These are phyloP conservation scores for Aspergillus calidoustus DNA, from an alignment of 2,329 filamentous ascomycete species.

Conservation along the genomic window DNA sequence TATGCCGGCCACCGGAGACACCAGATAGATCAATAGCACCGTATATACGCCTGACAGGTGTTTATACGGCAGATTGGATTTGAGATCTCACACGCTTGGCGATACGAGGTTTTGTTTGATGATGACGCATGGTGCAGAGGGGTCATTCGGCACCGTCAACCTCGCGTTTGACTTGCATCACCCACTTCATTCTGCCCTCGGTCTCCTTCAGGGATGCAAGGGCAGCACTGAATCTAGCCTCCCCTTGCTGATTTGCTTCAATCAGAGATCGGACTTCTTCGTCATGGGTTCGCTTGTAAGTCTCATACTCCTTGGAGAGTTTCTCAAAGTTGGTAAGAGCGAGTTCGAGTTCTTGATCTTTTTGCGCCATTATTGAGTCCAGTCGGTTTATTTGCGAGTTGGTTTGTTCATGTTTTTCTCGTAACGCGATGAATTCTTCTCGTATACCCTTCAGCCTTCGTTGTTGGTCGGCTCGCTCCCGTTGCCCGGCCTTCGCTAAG, in stretches of 20 bases:
- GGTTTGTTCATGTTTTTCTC: slow-evolving; percentile 42
- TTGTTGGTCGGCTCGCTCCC: slow-evolving; percentile 47
- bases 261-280: slow-evolving; percentile 41
- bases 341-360: slow-evolving; percentile 49
- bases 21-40: not conserved
- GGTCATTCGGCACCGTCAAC: slow-evolving; percentile 35
- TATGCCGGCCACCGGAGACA: slow-evolving; percentile 1
- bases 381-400: slow-evolving; percentile 44
- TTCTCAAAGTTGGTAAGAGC: slow-evolving; percentile 47
- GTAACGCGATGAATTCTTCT: slow-evolving; percentile 39
- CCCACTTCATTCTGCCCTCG: slow-evolving; percentile 54
- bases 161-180: slow-evolving; percentile 48
- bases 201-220: slow-evolving; percentile 48
- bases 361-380: slow-evolving; percentile 52
- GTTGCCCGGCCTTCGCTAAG: slow-evolving; percentile 44
- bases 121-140: not conserved
- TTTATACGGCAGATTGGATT: not conserved
- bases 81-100: not conserved
- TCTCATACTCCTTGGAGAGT: slow-evolving; percentile 44
- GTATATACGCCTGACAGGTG: slow-evolving; percentile 2
- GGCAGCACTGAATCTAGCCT: slow-evolving; percentile 40
- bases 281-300: slow-evolving; percentile 50
- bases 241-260: slow-evolving; percentile 35
- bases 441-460: slow-evolving; percentile 44
- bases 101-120: slow-evolving; percentile 1